Evolutionary conservation across 768 basidiomycete genomes (phyloP).

Genomic region (Lentinus brumalis): DNA sequence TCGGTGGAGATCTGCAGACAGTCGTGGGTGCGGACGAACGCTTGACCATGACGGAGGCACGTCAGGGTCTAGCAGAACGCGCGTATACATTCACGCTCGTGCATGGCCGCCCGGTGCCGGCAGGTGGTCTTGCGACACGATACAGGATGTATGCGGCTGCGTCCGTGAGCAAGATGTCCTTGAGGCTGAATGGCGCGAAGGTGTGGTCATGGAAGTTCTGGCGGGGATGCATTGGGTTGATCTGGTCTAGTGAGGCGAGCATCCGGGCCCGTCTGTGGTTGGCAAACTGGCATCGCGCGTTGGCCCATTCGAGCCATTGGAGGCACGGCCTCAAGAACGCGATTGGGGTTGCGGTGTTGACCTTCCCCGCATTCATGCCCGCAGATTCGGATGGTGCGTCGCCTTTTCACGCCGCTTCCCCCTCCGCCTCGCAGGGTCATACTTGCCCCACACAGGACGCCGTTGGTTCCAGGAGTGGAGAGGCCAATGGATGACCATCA

Average conservation of each 20-base stretch:
- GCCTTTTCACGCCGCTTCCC: not conserved
- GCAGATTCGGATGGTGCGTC: constrained; percentile 34
- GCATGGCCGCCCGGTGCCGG: constrained; percentile 11
- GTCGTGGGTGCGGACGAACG: constrained; percentile 24
- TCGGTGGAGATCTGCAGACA: not conserved
- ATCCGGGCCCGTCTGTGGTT: constrained; percentile 36
- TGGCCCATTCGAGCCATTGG: constrained; percentile 44
- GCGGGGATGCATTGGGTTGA: constrained; percentile 19
- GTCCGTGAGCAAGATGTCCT: constrained; percentile 8
- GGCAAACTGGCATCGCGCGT: constrained; percentile 32
- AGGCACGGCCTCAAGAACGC: constrained; percentile 50
- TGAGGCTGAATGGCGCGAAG: not conserved
- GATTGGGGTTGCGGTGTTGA: constrained; percentile 43
- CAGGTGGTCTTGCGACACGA: constrained; percentile 8
- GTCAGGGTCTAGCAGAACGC: constrained; percentile 37
- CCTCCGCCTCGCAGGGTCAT: not conserved
- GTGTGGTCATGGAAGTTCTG: constrained; percentile 13
- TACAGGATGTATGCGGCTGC: constrained; percentile 6
- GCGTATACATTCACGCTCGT: constrained; percentile 15
- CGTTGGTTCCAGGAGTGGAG: constrained; percentile 41
- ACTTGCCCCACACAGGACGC: constrained; percentile 27
- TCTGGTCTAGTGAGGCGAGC: constrained; percentile 25
- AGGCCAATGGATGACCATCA: constrained; percentile 54
- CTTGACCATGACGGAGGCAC: constrained; percentile 34
- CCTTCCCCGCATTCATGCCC: constrained; percentile 47